phyloP scores from a whole-genome alignment of 441 rosid species.

The Erysimum cheiri region DNA sequence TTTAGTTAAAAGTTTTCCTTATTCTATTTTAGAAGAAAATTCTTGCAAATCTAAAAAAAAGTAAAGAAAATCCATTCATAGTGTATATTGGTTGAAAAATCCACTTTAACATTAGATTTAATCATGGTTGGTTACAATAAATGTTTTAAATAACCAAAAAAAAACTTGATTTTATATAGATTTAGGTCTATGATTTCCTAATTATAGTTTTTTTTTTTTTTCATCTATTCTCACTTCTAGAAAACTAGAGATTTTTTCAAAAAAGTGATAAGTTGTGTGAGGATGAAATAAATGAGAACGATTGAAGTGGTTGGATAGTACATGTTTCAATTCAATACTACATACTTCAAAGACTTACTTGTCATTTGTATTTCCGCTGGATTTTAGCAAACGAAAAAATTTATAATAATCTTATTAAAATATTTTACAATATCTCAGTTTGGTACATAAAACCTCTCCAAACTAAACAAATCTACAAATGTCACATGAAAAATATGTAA shows the following conservation, averaged over 20 bases:
- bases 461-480: neutral
- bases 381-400: neutral
- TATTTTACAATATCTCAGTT: neutral
- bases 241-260: conserved; percentile 2
- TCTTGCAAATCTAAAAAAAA: neutral
- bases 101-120: neutral
- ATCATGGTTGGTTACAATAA: neutral
- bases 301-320: conserved; percentile 17
- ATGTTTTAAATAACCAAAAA: neutral
- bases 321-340: conserved; percentile 2
- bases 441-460: neutral
- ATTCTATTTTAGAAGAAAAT: neutral
- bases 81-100: neutral
- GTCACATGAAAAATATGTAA: conserved; percentile 13
- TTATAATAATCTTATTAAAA: neutral
- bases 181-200: neutral
- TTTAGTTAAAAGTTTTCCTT: neutral
- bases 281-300: conserved; percentile 17
- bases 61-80: neutral
- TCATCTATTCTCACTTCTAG: neutral
- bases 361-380: neutral
- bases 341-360: neutral
- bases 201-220: neutral
- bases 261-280: conserved; percentile 23
- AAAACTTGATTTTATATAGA: neutral